Percentiles rank a stretch among this genome's conserved stretches.
These are phyloP conservation scores for Oryza australiensis DNA, from an alignment of 176 grass and related monocot genomes.

Conservation along the genomic window DNA sequence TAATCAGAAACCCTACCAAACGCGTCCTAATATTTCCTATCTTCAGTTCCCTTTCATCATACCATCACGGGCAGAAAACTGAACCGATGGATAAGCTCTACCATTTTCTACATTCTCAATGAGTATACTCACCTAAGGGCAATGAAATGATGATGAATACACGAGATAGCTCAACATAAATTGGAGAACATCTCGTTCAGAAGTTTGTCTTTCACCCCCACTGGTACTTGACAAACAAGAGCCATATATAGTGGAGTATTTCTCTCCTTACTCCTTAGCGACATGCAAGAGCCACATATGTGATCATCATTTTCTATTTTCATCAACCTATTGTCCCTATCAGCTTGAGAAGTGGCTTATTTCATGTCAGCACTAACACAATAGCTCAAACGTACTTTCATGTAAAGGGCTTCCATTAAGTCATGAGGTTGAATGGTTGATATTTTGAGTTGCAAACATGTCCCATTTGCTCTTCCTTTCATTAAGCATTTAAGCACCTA, in stretches of 20 bases:
- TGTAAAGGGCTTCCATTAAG: neutral
- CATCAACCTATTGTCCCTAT: constrained; percentile 4
- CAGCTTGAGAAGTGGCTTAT: neutral
- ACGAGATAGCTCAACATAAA: neutral
- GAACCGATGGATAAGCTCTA: neutral
- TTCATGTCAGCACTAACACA: neutral
- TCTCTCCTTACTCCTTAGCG: constrained; percentile 5
- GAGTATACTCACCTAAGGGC: neutral
- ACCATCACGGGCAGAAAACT: neutral
- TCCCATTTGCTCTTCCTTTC: constrained; percentile 1
- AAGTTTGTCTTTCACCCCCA: neutral
- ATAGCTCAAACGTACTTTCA: neutral
- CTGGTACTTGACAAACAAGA: neutral
- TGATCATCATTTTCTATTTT: neutral
- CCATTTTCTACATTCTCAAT: neutral
- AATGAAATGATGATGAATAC: neutral
- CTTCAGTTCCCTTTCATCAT: neutral
- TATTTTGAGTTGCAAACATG: neutral
- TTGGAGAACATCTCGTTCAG: neutral
- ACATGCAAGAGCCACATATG: neutral
- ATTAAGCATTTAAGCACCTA: neutral
- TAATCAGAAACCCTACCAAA: no score
- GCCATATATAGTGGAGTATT: neutral
- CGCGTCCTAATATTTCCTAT: constrained; percentile 1
- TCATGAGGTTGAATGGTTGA: neutral